Evolutionary conservation across 768 basidiomycete genomes (phyloP), one percentile per base, ranked within the genome.

Genomic region (Paxillus ammoniavirescens): DNA sequence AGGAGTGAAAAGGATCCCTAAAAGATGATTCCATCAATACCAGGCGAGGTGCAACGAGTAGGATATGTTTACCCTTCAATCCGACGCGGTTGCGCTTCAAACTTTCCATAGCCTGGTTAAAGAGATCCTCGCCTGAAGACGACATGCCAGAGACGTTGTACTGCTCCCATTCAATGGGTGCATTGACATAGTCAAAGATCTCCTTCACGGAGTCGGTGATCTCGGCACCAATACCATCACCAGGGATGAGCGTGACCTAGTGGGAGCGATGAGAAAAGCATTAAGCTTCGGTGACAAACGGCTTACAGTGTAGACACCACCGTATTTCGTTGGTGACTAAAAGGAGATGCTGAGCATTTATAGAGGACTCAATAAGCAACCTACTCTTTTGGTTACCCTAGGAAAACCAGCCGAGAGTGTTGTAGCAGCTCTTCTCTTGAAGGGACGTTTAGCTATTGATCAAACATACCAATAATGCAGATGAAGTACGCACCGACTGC

Each of bases 131-230:
- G 61, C 94, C 94, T 45, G 90, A 80, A 37, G 90, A 91, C 36
- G 95, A 96, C 81, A 95, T 86, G 54, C 97, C 97, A 38, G 94
- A 96, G 59, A 99, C 94, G 66, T 98, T 83, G 75, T 95, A 98
- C 71, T 98, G 94, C 66, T 98, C 95, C 91, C 93, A 97, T 70
- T 98, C 93, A 74, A 99, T 96, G 71, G 97, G 97, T 31, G 95
- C 97, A 68, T 98, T 99, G 69, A 93, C 84, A 61, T 91, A 82
- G 71, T 96, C 93, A 68, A 99, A 99, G 68, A 99, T 95, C 74
- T 98, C 95, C 76, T 99, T 98, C 61, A 99, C 95, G 2, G 93
- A 95, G 74, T 96, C 92, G 55, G 96, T 93, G 67, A 99, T 93
- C 76, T 99, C 97, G 65, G 84, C 82, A 58, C 97, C 97, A 65